Percentiles rank a stretch among this genome's conserved stretches.
phyloP scores from a whole-genome alignment of 352 stramenopile species.

The Saprolegnia parasitica region DNA sequence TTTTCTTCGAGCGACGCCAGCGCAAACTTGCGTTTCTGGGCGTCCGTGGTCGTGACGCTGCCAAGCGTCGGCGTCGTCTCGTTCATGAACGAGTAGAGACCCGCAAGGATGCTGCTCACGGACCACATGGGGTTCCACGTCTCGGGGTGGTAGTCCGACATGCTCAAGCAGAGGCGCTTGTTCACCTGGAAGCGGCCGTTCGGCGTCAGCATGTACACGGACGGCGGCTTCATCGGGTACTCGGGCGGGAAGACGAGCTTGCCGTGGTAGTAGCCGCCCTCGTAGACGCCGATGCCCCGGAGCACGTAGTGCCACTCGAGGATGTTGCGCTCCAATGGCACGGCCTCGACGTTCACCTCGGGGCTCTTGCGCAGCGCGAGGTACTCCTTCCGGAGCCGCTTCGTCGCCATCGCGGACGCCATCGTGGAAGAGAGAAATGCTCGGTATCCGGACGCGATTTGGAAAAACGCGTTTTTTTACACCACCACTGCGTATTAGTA shows the following conservation, averaged over 20 bases:
- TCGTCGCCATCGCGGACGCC: constrained; percentile 79
- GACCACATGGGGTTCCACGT: constrained; percentile 97
- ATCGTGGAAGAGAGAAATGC: constrained; percentile 33
- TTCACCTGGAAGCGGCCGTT: constrained; percentile 94
- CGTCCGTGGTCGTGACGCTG: constrained; percentile 81
- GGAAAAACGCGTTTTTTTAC: no score
- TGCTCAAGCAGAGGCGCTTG: constrained; percentile 90
- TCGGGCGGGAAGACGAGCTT: constrained; percentile 91
- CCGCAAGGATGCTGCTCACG: constrained; percentile 93
- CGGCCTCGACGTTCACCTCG: constrained; percentile 85
- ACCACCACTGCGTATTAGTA: no score
- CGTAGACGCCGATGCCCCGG: constrained; percentile 68
- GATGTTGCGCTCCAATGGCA: constrained; percentile 90
- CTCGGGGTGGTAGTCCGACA: constrained; percentile 95
- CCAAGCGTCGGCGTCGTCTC: constrained; percentile 71
- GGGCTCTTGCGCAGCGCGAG: constrained; percentile 86
- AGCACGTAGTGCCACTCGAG: constrained; percentile 97
- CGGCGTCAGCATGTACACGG: constrained; percentile 92
- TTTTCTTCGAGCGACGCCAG: constrained; percentile 76
- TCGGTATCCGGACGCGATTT: no score
- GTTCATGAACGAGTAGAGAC: constrained; percentile 93
- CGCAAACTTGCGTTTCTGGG: constrained; percentile 84
- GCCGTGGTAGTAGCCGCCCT: constrained; percentile 88
- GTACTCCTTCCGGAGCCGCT: constrained; percentile 92
- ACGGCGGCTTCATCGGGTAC: constrained; percentile 95